Percentiles rank a stretch among this genome's conserved stretches.
phyloP scores from a whole-genome alignment of 768 basidiomycete genomes.

The Candolleomyces aberdarensis region DNA sequence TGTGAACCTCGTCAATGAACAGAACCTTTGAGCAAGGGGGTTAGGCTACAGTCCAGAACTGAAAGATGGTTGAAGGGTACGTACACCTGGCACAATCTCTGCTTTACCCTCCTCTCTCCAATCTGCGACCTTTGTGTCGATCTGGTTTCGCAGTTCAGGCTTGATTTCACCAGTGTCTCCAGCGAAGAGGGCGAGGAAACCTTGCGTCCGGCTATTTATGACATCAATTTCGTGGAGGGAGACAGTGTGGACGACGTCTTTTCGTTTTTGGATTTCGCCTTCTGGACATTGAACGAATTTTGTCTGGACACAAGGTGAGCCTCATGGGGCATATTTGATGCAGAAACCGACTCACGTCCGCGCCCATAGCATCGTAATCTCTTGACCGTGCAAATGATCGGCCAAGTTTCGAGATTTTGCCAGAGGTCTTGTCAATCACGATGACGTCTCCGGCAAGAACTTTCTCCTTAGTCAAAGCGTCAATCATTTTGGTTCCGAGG shows the following conservation, averaged over 20 bases:
- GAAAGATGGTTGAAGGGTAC: slow-evolving; percentile 22
- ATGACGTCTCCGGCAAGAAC: slow-evolving; percentile 94
- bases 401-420: slow-evolving; percentile 94
- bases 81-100: slow-evolving; percentile 92
- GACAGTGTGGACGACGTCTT: slow-evolving; percentile 96
- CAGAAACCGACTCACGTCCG: slow-evolving; percentile 66
- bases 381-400: slow-evolving; percentile 95
- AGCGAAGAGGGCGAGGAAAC: slow-evolving; percentile 91
- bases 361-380: slow-evolving; percentile 99
- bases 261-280: slow-evolving; percentile 96
- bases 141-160: slow-evolving; percentile 93
- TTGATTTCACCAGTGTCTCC: slow-evolving; percentile 99
- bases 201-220: slow-evolving; percentile 98
- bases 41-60: neutral
- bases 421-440: slow-evolving; percentile 95
- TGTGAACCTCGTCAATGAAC: slow-evolving; percentile 99
- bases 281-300: slow-evolving; percentile 98
- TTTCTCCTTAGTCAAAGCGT: slow-evolving; percentile 94
- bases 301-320: slow-evolving; percentile 52
- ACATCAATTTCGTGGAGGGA: slow-evolving; percentile 99
- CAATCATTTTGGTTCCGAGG: slow-evolving; percentile 98
- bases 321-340: neutral
- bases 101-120: slow-evolving; percentile 99
- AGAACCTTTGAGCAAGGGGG: slow-evolving; percentile 60
- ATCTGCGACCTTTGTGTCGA: slow-evolving; percentile 94